Percentiles rank a stretch among this genome's conserved stretches.
Conservation (phyloP, 805 yeast genomes). For the Saccharomycopsis javanensis region DNA sequence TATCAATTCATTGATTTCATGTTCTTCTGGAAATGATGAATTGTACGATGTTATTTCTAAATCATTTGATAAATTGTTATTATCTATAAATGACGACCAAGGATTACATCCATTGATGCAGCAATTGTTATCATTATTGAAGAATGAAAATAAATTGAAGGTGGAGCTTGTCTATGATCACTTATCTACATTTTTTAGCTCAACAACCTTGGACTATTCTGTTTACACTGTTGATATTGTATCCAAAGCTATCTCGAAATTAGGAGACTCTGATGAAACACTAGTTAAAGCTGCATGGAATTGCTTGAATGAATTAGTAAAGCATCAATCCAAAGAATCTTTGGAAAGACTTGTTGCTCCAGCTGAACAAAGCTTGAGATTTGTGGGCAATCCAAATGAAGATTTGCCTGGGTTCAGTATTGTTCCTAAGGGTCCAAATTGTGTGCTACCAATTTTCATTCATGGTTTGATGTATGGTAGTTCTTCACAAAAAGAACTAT, state of each 20-base stretch:
- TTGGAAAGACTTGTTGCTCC: constrained; percentile 73
- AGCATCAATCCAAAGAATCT: constrained; percentile 63
- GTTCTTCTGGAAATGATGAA: constrained; percentile 30
- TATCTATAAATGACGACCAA: constrained; percentile 64
- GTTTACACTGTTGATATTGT: constrained; percentile 70
- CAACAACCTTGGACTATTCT: constrained; percentile 59
- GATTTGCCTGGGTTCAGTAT: constrained; percentile 63
- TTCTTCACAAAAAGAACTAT: constrained; percentile 67
- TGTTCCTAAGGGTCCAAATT: constrained; percentile 74
- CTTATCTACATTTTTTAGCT: constrained; percentile 60
- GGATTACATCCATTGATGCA: constrained; percentile 82
- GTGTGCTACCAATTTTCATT: constrained; percentile 81
- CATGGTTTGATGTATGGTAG: constrained; percentile 95
- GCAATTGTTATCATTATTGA: constrained; percentile 64
- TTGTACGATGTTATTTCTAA: constrained; percentile 30
- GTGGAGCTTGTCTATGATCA: constrained; percentile 57
- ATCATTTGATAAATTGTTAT: constrained; percentile 59
- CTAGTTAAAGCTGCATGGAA: constrained; percentile 59
- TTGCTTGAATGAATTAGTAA: constrained; percentile 56
- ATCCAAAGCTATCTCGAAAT: constrained; percentile 52
- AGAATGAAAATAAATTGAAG: constrained; percentile 60
- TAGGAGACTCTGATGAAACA: constrained; percentile 58
- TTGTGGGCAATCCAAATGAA: constrained; percentile 42
- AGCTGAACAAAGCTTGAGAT: constrained; percentile 56
- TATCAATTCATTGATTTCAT: constrained; percentile 43